phyloP scores from a whole-genome alignment of 2,329 filamentous ascomycete species.

The Macrophomina phaseolina region DNA sequence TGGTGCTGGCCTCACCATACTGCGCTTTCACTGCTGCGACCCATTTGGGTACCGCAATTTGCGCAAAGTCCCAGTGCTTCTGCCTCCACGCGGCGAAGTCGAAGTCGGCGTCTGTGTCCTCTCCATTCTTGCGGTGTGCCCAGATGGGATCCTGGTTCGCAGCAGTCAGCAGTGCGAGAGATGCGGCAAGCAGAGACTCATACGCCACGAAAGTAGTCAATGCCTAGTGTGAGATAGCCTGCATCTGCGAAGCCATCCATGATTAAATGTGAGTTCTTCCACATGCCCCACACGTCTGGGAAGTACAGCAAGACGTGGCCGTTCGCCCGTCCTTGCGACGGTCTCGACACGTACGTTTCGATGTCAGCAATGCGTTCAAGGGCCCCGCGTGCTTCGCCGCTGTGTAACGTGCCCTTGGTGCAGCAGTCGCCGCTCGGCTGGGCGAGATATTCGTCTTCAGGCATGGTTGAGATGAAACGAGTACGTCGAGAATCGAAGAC shows the following conservation, averaged over 20 bases:
- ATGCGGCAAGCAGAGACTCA: constrained; percentile 20
- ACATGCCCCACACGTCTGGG: constrained; percentile 54
- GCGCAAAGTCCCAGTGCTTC: constrained; percentile 53
- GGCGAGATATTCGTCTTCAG: constrained; percentile 31
- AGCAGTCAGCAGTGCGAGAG: background rate
- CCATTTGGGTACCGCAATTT: constrained; percentile 54
- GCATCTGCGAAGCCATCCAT: constrained; percentile 56
- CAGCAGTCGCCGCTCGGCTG: constrained; percentile 49
- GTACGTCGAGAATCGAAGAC: background rate
- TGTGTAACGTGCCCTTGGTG: constrained; percentile 48
- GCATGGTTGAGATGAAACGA: background rate
- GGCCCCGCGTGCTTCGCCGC: constrained; percentile 45
- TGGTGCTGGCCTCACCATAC: constrained; percentile 44
- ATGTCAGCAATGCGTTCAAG: constrained; percentile 43
- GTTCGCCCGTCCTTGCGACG: constrained; percentile 40
- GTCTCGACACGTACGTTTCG: constrained; percentile 48
- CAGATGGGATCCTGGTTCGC: constrained; percentile 49
- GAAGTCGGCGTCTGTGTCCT: constrained; percentile 42
- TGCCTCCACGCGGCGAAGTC: constrained; percentile 56
- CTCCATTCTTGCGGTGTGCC: constrained; percentile 45
- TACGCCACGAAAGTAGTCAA: constrained; percentile 55
- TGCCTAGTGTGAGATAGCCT: constrained; percentile 50
- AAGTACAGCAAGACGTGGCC: constrained; percentile 54
- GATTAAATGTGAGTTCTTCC: constrained; percentile 50
- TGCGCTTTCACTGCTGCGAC: constrained; percentile 44